Conservation (phyloP, 441 rosid genomes). For the Rhodomyrtus psidioides region DNA sequence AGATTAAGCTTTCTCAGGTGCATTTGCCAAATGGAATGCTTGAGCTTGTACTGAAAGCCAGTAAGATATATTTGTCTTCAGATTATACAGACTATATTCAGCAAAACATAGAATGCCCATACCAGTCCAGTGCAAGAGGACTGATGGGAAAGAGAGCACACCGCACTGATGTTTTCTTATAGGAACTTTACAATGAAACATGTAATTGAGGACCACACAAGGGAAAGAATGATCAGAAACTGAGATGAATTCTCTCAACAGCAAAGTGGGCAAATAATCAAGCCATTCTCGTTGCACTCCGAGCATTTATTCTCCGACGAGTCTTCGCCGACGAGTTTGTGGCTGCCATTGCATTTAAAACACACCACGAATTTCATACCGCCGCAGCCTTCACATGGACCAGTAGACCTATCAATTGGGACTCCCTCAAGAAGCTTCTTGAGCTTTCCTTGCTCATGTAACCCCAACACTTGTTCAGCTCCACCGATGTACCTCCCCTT, state of each 20-base stretch:
- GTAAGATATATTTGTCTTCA: neutral
- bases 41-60: neutral
- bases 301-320: conserved; percentile 24
- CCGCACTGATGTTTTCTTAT: neutral
- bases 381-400: conserved; percentile 36
- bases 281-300: conserved; percentile 57
- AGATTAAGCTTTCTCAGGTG: neutral
- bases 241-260: conserved; percentile 8
- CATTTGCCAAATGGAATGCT: neutral
- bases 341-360: conserved; percentile 44
- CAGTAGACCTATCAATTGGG: conserved; percentile 19
- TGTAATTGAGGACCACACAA: neutral
- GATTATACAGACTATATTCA: neutral
- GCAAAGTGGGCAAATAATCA: conserved; percentile 44
- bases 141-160: neutral
- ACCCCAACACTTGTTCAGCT: conserved; percentile 37
- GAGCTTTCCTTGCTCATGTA: conserved; percentile 59
- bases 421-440: conserved; percentile 31
- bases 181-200: neutral
- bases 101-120: neutral
- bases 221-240: neutral
- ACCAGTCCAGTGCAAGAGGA: neutral
- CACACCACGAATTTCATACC: conserved; percentile 51
- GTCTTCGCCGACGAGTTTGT: conserved; percentile 21
- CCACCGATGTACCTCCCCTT: conserved; percentile 67